A percentile compares a stretch with the other conserved stretches of the same genome.
phyloP scores from a whole-genome alignment of 176 grass and related monocot species.

The Aegilops tauschii region DNA sequence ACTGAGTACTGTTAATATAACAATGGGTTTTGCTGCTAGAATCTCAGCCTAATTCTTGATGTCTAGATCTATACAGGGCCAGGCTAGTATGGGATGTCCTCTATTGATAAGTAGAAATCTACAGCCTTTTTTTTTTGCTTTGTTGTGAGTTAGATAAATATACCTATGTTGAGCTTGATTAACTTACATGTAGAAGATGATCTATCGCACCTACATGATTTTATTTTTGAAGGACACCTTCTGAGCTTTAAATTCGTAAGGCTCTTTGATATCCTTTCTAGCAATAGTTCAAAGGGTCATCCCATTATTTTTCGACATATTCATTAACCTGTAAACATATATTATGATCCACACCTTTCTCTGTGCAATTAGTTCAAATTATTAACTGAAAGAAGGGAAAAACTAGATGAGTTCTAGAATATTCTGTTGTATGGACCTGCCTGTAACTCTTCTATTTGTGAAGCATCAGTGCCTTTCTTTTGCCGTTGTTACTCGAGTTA shows the following conservation, averaged over 20 bases:
- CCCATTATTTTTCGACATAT: background rate
- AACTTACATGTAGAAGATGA: background rate
- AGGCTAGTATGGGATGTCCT: background rate
- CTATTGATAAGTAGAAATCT: background rate
- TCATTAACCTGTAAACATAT: background rate
- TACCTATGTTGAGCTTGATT: constrained; percentile 1
- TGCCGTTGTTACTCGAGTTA: background rate
- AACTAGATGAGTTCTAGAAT: background rate
- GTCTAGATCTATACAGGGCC: background rate
- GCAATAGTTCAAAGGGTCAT: background rate
- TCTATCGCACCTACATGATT: background rate
- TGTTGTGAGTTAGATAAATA: background rate
- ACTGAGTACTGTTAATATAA: background rate
- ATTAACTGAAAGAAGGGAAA: background rate
- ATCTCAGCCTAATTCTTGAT: background rate
- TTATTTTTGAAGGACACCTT: background rate
- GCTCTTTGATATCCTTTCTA: background rate
- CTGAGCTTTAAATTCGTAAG: background rate
- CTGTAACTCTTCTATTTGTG: background rate
- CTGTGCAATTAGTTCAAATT: background rate
- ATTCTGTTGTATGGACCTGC: background rate
- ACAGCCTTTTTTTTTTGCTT: background rate
- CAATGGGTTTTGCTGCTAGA: background rate
- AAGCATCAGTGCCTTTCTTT: background rate
- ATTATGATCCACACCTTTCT: background rate